These are phyloP conservation scores for Aspergillus proliferans DNA, from an alignment of 2,329 filamentous ascomycete genomes.

Conservation along the genomic window DNA sequence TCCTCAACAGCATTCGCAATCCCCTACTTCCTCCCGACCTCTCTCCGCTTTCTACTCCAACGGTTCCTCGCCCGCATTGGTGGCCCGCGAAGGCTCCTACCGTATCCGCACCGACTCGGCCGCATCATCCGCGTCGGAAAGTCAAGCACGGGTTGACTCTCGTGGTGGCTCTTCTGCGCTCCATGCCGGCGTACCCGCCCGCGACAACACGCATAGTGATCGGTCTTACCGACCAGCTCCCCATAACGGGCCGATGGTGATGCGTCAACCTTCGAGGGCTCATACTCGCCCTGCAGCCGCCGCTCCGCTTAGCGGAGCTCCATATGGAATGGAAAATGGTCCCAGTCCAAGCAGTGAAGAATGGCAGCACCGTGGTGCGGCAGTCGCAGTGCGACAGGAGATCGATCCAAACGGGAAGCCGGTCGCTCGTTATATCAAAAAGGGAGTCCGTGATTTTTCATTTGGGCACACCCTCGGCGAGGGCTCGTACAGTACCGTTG, in stretches of 20 bases:
- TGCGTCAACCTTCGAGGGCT: slow-evolving; percentile 69
- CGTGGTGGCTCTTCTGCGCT: slow-evolving; percentile 55
- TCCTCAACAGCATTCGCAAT: slow-evolving; percentile 32
- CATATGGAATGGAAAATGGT: slow-evolving; percentile 54
- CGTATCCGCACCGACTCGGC: slow-evolving; percentile 56
- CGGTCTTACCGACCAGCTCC: slow-evolving; percentile 59
- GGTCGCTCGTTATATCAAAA: slow-evolving; percentile 79
- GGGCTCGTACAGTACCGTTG: slow-evolving; percentile 95
- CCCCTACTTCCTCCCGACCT: slow-evolving; percentile 37
- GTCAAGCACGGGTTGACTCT: slow-evolving; percentile 56
- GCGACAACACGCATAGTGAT: slow-evolving; percentile 65
- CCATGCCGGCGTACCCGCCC: slow-evolving; percentile 55
- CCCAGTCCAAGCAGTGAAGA: slow-evolving; percentile 69
- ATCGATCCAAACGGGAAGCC: slow-evolving; percentile 78
- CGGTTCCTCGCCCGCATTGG: slow-evolving; percentile 33
- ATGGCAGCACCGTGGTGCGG: slow-evolving; percentile 94
- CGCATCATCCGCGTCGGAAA: slow-evolving; percentile 51
- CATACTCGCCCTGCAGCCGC: slow-evolving; percentile 46
- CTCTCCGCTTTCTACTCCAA: slow-evolving; percentile 45
- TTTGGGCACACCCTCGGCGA: slow-evolving; percentile 89
- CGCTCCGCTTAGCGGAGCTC: slow-evolving; percentile 33
- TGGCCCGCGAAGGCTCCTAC: slow-evolving; percentile 41
- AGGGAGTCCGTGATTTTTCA: slow-evolving; percentile 92
- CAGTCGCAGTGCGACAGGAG: slow-evolving; percentile 73
- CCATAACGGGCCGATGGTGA: slow-evolving; percentile 60